These are phyloP conservation scores for Neoboletus subvelutipes DNA, from an alignment of 768 basidiomycete genomes.

Conservation along the genomic window DNA sequence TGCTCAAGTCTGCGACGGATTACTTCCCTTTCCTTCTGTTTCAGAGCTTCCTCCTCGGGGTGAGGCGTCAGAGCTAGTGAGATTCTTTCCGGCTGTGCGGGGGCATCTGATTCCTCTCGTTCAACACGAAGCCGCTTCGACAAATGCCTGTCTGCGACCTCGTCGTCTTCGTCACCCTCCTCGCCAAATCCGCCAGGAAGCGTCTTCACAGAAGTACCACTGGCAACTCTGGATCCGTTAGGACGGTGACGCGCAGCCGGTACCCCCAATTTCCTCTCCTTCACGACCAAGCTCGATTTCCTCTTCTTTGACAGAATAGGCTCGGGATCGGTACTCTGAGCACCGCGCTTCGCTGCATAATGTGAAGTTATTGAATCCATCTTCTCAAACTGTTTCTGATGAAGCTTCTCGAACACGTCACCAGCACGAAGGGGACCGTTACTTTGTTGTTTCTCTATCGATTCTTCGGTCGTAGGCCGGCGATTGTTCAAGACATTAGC, in stretches of 20 bases:
- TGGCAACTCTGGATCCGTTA: conserved; percentile 25
- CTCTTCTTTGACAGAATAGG: conserved; percentile 38
- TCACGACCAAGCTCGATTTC: conserved; percentile 51
- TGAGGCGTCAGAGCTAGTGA: conserved; percentile 32
- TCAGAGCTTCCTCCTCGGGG: conserved; percentile 31
- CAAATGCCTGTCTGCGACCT: conserved; percentile 36
- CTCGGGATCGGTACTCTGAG: conserved; percentile 20
- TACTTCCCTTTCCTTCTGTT: conserved; percentile 52
- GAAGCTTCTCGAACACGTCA: conserved; percentile 53
- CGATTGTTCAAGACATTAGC: conserved; percentile 43
- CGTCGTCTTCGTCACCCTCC: conserved; percentile 48
- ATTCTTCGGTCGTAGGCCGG: conserved; percentile 5
- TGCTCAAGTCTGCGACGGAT: conserved; percentile 64
- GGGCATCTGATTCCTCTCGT: conserved; percentile 27
- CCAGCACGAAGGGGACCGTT: conserved; percentile 28
- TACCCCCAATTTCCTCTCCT: conserved; percentile 25
- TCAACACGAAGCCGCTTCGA: conserved; percentile 47
- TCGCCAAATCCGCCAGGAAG: conserved; percentile 61
- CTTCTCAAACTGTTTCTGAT: conserved; percentile 65
- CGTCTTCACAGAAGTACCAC: conserved; percentile 27
- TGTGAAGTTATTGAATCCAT: conserved; percentile 74
- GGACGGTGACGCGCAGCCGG: conserved; percentile 20
- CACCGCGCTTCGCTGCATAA: conserved; percentile 44
- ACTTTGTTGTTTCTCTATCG: conserved; percentile 11
- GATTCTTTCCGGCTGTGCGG: conserved; percentile 31